These are phyloP conservation scores for Populus tremula DNA, from an alignment of 345 rosid genomes.

Conservation along the genomic window DNA sequence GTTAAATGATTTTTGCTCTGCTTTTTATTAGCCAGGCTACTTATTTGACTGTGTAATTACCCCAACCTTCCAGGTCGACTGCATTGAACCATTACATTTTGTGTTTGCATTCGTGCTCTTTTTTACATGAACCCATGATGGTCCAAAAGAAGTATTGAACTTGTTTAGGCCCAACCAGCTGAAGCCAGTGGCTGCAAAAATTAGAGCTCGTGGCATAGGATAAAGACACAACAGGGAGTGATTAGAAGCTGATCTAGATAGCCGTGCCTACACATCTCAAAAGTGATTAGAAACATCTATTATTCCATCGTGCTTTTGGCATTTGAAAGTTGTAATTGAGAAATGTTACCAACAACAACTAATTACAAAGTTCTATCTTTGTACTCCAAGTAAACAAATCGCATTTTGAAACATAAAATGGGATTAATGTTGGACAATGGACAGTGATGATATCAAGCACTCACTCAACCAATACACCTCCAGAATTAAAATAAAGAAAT, in stretches of 20 bases:
- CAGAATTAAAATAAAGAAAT: background rate
- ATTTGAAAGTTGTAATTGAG: background rate
- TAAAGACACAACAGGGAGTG: conserved; percentile 1
- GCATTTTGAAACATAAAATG: background rate
- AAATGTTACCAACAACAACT: background rate
- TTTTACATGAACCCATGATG: background rate
- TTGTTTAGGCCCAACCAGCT: conserved; percentile 23
- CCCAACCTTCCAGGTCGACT: background rate
- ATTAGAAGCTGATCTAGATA: conserved; percentile 20
- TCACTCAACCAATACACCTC: background rate
- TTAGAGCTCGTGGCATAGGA: conserved; percentile 3
- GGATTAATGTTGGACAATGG: background rate
- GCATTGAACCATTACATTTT: background rate
- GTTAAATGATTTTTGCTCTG: conserved; percentile 20
- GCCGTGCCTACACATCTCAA: conserved; percentile 28
- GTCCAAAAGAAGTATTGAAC: conserved; percentile 2
- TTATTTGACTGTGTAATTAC: conserved; percentile 11
- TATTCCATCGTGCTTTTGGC: conserved; percentile 17
- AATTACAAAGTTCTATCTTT: background rate
- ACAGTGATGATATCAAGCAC: background rate
- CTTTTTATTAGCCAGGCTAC: conserved; percentile 15
- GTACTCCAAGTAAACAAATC: background rate
- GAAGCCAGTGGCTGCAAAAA: conserved; percentile 16
- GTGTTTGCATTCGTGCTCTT: background rate
- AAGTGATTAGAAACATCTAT: conserved; percentile 33